A percentile compares a stretch with the other conserved stretches of the same genome.
phyloP scores from a whole-genome alignment of 768 basidiomycete genomes.

The Imleria badia region DNA sequence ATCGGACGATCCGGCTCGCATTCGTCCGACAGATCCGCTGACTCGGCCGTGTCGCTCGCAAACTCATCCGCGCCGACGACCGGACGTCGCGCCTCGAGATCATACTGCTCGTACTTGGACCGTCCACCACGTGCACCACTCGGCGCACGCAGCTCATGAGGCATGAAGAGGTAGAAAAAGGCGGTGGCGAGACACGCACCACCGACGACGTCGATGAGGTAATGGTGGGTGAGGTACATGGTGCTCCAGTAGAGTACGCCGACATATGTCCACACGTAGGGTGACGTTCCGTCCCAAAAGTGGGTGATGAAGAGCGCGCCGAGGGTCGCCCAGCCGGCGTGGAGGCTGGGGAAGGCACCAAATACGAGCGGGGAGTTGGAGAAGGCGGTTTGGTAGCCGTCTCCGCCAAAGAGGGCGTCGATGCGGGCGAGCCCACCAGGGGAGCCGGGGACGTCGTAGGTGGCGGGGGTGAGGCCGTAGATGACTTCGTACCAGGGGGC shows the following conservation, averaged over 20 bases:
- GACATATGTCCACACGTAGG: constrained; percentile 79
- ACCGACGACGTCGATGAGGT: constrained; percentile 95
- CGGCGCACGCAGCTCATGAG: constrained; percentile 67
- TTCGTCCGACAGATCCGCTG: constrained; percentile 30
- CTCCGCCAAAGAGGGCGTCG: constrained; percentile 77
- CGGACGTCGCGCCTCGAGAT: constrained; percentile 55
- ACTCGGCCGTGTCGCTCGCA: constrained; percentile 40
- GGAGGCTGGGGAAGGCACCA: constrained; percentile 94
- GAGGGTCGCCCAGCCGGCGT: constrained; percentile 87
- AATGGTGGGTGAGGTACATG: constrained; percentile 98
- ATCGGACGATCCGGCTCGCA: constrained; percentile 34
- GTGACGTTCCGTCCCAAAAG: constrained; percentile 80
- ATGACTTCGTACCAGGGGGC: constrained; percentile 99
- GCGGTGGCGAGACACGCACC: constrained; percentile 88
- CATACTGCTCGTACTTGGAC: constrained; percentile 77
- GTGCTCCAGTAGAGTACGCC: constrained; percentile 94
- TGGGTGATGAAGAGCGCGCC: constrained; percentile 92
- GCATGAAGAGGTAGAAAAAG: constrained; percentile 87
- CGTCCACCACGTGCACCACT: constrained; percentile 36
- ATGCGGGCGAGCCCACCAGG: constrained; percentile 92
- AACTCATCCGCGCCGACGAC: constrained; percentile 32
- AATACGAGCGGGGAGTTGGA: constrained; percentile 90
- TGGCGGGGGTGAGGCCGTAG: constrained; percentile 92
- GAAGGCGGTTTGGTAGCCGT: constrained; percentile 78
- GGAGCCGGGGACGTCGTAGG: constrained; percentile 89